Base-by-base conservation (phyloP, 257 asterid genomes). In the Sherardia arvensis region DNA sequence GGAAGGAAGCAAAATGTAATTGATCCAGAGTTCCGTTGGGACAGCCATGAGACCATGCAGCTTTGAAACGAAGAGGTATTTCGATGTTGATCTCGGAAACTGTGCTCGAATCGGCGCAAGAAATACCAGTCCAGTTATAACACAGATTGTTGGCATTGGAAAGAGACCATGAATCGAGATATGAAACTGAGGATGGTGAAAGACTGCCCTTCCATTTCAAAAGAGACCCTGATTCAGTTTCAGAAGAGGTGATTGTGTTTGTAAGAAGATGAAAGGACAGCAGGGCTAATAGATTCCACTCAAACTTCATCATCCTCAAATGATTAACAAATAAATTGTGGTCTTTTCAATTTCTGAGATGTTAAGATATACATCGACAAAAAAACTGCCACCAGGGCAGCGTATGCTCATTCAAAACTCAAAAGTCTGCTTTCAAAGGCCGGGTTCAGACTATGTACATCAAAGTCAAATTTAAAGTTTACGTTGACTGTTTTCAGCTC, bases 1-100 rank as follows among this genome's bases (percentile, higher is more conserved):
- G 76, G 45, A 92, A 62, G 4, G 81, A 67, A 20, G 75, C 27
- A 69, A 89, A 83, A 28, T 87, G 66, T 4, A 92, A 73, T 2
- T 53, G 73, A 23, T 70, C 76, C 27, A 88, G 59, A 1, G 78
- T 73, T 40, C 91, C 93, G 0, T 49, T 48, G n/a, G 89, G 80
- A 65, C 48, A 63, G 3, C 22, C 21, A 15, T 47, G 1, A 47
- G 22, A 14, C 11, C 8, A 34, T n/a, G 43, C 12, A 34, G 1
- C n/a, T 8, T 8, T 7, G 38, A 33, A 33, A 33, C 6, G 43
- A 36, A 36, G 6, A 5, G 38, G 51, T 5, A 4, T 12, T 7
- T 33, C 38, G 8, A 92, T 73, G 61, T 78, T 67, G 36, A 92
- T 72, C 59, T 36, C 68, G 4, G 89, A 77, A 47, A 92, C 58